Conservation (phyloP, 176 grass and related monocot genomes). For the Oryza rufipogon region DNA sequence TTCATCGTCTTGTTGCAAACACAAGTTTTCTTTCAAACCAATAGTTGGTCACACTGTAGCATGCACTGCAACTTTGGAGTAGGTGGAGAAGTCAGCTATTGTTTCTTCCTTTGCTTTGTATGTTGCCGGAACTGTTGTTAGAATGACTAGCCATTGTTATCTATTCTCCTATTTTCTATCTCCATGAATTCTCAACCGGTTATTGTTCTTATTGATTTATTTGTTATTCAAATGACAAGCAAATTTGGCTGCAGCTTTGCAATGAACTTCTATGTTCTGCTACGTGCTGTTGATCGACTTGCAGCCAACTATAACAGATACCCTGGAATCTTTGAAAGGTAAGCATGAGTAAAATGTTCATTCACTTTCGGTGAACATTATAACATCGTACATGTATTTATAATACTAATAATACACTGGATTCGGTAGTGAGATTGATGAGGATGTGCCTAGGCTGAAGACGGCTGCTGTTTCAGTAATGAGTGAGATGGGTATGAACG, state of each 20-base stretch:
- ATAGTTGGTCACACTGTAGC: neutral
- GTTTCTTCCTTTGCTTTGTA: neutral
- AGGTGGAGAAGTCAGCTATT: neutral
- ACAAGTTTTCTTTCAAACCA: neutral
- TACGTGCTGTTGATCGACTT: conserved; percentile 78
- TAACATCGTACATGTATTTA: conserved; percentile 42
- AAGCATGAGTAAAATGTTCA: conserved; percentile 30
- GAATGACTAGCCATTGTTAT: conserved; percentile 16
- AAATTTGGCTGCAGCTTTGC: conserved; percentile 61
- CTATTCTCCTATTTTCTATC: conserved; percentile 9
- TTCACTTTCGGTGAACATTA: conserved; percentile 46
- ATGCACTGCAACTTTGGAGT: neutral
- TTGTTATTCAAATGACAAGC: neutral
- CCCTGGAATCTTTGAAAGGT: conserved; percentile 87
- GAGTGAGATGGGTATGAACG: conserved; percentile 73
- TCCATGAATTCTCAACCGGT: neutral
- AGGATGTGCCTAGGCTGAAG: conserved; percentile 86
- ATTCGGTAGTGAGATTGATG: conserved; percentile 78
- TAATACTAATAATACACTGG: conserved; percentile 63
- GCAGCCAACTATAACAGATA: conserved; percentile 70
- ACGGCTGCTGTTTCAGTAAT: conserved; percentile 67
- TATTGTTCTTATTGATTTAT: neutral
- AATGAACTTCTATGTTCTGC: conserved; percentile 81
- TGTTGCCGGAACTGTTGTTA: conserved; percentile 10
- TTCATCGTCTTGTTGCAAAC: neutral